phyloP scores from a whole-genome alignment of 2,329 filamentous ascomycete species.

The Verruconis gallopava region DNA sequence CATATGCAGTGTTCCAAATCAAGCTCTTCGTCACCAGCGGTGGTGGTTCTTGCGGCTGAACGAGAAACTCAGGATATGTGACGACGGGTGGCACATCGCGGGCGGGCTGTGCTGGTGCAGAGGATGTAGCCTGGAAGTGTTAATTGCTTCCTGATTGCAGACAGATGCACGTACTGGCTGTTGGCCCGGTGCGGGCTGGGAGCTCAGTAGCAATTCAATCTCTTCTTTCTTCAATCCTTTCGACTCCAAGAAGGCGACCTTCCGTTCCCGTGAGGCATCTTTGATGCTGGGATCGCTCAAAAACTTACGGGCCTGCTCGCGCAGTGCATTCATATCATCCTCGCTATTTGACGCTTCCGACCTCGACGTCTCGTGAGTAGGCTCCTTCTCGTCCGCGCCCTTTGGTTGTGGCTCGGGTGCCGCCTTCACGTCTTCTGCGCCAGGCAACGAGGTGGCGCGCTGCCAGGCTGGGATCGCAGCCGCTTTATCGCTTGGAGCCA shows the following conservation, averaged over 20 bases:
- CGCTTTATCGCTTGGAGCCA: neutral
- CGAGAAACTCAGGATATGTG: constrained; percentile 53
- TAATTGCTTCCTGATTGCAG: too few species aligned
- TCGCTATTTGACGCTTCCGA: neutral
- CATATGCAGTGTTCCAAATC: constrained; percentile 44
- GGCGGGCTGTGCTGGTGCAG: neutral
- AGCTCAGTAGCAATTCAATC: constrained; percentile 50
- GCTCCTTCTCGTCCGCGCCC: constrained; percentile 5
- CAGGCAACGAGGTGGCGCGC: constrained; percentile 14
- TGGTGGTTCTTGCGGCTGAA: constrained; percentile 44
- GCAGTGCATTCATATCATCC: constrained; percentile 8
- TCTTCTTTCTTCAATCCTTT: constrained; percentile 60
- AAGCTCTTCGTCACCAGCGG: constrained; percentile 45
- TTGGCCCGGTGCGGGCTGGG: neutral
- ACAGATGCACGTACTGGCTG: neutral
- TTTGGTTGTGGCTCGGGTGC: neutral
- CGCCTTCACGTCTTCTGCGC: constrained; percentile 2
- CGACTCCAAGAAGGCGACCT: constrained; percentile 60
- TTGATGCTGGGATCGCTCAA: constrained; percentile 62
- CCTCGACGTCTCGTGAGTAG: constrained; percentile 8
- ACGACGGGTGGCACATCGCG: constrained; percentile 46
- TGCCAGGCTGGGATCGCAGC: constrained; percentile 25
- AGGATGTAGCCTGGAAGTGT: too few species aligned
- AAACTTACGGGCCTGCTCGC: constrained; percentile 60
- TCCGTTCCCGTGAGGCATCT: constrained; percentile 55